Evolutionary conservation across 2,329 filamentous ascomycete species (phyloP), one percentile per base, ranked within the genome.

Genomic region (Pseudocercospora fijiensis): DNA sequence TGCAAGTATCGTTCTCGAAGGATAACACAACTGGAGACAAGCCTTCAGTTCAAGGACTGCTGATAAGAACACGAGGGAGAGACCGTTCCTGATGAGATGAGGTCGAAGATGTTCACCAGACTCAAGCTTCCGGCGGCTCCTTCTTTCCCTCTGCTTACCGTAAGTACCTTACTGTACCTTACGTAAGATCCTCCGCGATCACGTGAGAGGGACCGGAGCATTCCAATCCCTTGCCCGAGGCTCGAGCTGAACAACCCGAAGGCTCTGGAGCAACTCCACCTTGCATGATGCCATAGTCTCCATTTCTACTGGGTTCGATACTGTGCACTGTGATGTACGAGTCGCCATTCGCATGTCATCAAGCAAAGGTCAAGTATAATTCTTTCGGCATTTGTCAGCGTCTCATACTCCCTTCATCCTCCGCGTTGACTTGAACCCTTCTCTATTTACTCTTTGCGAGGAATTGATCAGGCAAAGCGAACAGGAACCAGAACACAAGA

Each of bases 351-450:
- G 16, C 22, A 16, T 45, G 56, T 45, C 65, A 61, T 67, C 64
- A 61, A 28, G n/a, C 16, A 55, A 1, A 64, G 58, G 62, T 58
- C 60, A 65, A 63, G 62, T 68, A 59, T 49, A 41, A 18, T 4
- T 8, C 16, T 18, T 41, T 49, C 18, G 5, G 13, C n/a, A 65
- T 67, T 60, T 59, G 41, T 60, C 56, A 65, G 60, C 49, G 3
- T 30, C 26, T 28, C 55, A 16, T 43, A 33, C 57, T 28, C 13
- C 45, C 37, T 41, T 41, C 4, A 41, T 8, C 6, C 37, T 16
- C 4, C 4, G 37, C 37, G 37, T 4, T 41, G 37, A 9, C 13
- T 16, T 16, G 37, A 41, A 41, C 3, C 33, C 13, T 11, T 41
- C 6, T 41, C 37, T 41, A 18, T 11, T 8, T 18, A n/a, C 16